A percentile compares a stretch with the other conserved stretches of the same genome.
Conservation (phyloP, 164 flowering plant species). For the Litsea cubeba region DNA sequence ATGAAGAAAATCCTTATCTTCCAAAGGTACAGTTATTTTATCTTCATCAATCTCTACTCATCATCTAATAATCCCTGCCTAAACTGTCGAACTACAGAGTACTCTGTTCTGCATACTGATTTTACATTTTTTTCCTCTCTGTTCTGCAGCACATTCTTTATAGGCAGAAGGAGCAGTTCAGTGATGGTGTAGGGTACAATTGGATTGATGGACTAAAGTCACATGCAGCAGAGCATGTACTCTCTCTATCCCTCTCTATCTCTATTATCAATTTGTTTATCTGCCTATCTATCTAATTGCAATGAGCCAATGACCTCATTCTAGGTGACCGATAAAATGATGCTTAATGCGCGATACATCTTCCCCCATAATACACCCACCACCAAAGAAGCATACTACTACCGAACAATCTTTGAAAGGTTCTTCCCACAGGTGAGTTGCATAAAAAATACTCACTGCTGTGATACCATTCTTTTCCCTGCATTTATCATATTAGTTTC, state of each 20-base stretch:
- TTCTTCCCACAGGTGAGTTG: conserved; percentile 82
- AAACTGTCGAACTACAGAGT: no score
- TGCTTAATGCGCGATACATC: conserved; percentile 62
- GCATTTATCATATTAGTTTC: no score
- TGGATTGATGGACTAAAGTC: conserved; percentile 99
- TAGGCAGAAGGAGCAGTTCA: conserved; percentile 99
- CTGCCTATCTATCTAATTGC: background rate
- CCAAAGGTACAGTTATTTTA: conserved; percentile 61
- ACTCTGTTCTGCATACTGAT: background rate
- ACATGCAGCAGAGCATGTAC: conserved; percentile 76
- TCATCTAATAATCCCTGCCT: background rate
- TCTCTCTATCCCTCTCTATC: background rate
- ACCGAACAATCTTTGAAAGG: conserved; percentile 84
- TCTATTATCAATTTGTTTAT: background rate
- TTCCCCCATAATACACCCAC: conserved; percentile 94
- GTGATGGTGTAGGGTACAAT: conserved; percentile 99
- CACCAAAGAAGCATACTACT: conserved; percentile 90
- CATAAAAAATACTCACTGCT: background rate
- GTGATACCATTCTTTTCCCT: background rate
- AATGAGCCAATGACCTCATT: background rate
- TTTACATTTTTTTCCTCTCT: background rate
- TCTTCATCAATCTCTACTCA: background rate
- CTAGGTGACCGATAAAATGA: conserved; percentile 89
- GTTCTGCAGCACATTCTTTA: conserved; percentile 77
- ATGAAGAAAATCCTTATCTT: conserved; percentile 81